Conservation (phyloP, 2,329 filamentous ascomycete genomes). For the Teratosphaeria zuluensis region DNA sequence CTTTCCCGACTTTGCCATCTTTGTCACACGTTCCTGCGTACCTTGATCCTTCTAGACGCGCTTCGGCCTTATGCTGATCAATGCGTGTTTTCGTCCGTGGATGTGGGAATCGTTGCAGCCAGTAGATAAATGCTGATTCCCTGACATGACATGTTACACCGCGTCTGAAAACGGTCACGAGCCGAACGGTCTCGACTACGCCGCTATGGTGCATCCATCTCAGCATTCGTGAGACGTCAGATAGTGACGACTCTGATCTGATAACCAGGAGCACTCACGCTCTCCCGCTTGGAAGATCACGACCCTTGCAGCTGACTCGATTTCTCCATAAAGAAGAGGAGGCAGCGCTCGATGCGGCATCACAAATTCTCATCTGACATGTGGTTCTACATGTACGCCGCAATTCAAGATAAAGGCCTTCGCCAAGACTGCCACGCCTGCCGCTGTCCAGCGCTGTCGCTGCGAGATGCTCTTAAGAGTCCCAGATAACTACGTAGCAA, state of each 20-base stretch:
- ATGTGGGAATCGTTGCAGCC: background rate
- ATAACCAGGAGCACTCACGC: background rate
- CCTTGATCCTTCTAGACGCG: background rate
- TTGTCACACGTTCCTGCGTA: background rate
- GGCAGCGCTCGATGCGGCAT: background rate
- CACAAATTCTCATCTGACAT: background rate
- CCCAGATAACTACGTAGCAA: background rate
- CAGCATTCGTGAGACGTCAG: background rate
- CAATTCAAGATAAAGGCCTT: no score
- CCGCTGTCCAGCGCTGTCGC: no score
- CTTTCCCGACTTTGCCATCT: background rate
- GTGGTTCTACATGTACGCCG: background rate
- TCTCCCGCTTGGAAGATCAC: background rate
- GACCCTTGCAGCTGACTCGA: background rate
- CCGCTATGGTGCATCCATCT: background rate
- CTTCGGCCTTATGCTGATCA: background rate
- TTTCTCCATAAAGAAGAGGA: background rate
- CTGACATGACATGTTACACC: background rate
- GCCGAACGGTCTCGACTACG: background rate
- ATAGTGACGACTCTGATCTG: background rate
- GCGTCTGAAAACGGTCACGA: background rate
- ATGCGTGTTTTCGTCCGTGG: background rate
- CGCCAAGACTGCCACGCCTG: no score
- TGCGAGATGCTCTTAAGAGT: no score
- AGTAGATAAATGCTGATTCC: background rate